Evolutionary conservation across 2,329 filamentous ascomycete species (phyloP).

Genomic region (Exophiala bonariae): DNA sequence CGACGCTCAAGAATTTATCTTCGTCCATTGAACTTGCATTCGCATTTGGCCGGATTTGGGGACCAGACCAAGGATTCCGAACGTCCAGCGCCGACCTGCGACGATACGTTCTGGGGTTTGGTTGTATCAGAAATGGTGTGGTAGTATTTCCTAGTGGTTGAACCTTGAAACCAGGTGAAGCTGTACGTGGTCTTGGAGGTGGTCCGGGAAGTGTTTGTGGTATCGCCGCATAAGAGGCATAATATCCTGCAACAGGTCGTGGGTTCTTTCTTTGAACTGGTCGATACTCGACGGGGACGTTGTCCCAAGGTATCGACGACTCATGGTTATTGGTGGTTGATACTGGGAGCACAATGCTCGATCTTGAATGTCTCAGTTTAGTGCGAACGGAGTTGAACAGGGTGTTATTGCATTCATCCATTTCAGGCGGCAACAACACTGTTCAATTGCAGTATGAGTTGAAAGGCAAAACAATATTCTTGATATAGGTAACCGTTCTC

Average conservation of each 20-base stretch:
- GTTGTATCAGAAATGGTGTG: slow-evolving; percentile 5
- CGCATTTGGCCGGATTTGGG: too few relatives aligned
- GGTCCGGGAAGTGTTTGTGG: slow-evolving; percentile 1
- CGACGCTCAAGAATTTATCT: slow-evolving; percentile 13
- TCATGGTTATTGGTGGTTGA: background rate
- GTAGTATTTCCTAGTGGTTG: slow-evolving; percentile 1
- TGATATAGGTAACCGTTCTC: too few relatives aligned
- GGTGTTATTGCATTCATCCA: slow-evolving; percentile 9
- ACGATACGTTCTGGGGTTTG: slow-evolving; percentile 13
- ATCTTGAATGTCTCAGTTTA: slow-evolving; percentile 18
- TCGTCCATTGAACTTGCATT: slow-evolving; percentile 1
- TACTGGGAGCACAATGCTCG: background rate
- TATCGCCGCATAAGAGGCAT: background rate
- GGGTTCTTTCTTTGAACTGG: slow-evolving; percentile 8
- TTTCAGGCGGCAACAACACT: too few relatives aligned
- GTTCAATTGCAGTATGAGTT: too few relatives aligned
- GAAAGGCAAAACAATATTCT: too few relatives aligned
- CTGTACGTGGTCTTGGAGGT: slow-evolving; percentile 16
- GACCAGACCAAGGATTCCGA: slow-evolving; percentile 7
- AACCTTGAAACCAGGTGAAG: slow-evolving; percentile 6
- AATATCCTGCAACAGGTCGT: slow-evolving; percentile 14
- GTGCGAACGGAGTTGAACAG: slow-evolving; percentile 15
- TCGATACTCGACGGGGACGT: slow-evolving; percentile 14
- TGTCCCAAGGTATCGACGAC: slow-evolving; percentile 8
- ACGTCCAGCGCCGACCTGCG: slow-evolving; percentile 13